phyloP scores from a whole-genome alignment of 345 rosid genomes.

The Alliaria petiolata region DNA sequence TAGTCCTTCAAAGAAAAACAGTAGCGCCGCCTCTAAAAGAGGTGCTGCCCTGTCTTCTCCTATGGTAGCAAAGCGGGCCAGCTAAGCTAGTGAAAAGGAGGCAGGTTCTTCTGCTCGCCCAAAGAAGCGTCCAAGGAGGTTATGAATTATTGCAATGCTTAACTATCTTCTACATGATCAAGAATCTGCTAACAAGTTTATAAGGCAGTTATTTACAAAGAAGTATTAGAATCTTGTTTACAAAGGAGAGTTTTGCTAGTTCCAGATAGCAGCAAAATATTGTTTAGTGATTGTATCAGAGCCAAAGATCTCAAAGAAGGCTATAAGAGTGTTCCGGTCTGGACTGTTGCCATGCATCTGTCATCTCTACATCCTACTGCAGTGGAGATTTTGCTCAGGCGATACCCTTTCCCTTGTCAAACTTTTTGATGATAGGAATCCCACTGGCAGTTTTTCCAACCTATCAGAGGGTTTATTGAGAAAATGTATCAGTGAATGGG shows the following conservation, averaged over 20 bases:
- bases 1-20: slow-evolving; percentile 26
- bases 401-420: slow-evolving; percentile 18
- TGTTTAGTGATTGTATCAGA: too few relatives aligned
- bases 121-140: slow-evolving; percentile 47
- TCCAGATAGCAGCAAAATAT: too few relatives aligned
- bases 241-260: too few relatives aligned
- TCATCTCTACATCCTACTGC: not conserved
- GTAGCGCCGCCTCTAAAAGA: slow-evolving; percentile 20
- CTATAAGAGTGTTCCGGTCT: slow-evolving; percentile 2
- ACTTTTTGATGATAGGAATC: slow-evolving; percentile 11
- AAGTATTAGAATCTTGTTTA: too few relatives aligned
- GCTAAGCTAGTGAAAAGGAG: slow-evolving; percentile 36
- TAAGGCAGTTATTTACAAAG: too few relatives aligned
- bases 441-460: slow-evolving; percentile 12
- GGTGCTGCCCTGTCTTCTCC: slow-evolving; percentile 16
- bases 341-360: slow-evolving; percentile 10
- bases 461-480: slow-evolving; percentile 8
- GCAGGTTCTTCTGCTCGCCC: too few relatives aligned
- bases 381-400: not conserved
- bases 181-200: not conserved
- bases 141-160: not conserved
- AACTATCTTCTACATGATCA: not conserved
- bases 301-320: slow-evolving; percentile 13
- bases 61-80: slow-evolving; percentile 20
- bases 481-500: not conserved